Evolutionary conservation across 768 basidiomycete genomes (phyloP), one percentile per base, ranked within the genome.

Genomic region (Amanita fuliginea): DNA sequence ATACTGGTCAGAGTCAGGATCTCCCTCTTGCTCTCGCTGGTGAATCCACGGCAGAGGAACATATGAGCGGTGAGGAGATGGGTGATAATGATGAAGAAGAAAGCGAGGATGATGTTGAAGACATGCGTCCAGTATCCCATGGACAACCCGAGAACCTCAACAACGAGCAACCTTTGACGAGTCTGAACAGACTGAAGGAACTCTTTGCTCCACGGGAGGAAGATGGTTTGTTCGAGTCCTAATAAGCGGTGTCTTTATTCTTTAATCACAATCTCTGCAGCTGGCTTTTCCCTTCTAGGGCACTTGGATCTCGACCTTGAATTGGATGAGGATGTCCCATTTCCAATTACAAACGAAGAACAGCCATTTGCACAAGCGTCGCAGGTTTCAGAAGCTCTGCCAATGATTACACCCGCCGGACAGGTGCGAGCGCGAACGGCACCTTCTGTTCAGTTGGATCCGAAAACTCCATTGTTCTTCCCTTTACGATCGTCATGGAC

Each of bases 251-350:
- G 21, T 49, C 11, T 13, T 46, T 43, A 8, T 46, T 47, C 40
- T 42, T 34, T 46, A 8, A 46, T 28, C 21, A 2, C 18, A 34
- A 30, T 47, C 7, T 46, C 30, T 19, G 4, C 52, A 83, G 82
- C 65, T 36, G 76, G 77, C 16, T 90, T 90, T 63, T 88, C 88
- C 9, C 69, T 90, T n/a, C 69, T 89, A 3, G 75, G 74, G 0
- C 80, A 88, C 53, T 75, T 90, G 32, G 80, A 86, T 43, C 68
- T 89, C 18, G 86, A 89, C 52, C 67, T 81, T 28, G 84, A 84
- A 42, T 67, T 85, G 13, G 83, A 85, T 46, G 74, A 77, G n/a
- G 77, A 78, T 33, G 50, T 75, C 24, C 63, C 71, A 4, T 60
- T 64, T 51, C 46, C 57, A 39, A 52, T 58, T 13, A 24, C 48